Evolutionary conservation across 2,329 filamentous ascomycete species (phyloP), one percentile per base, ranked within the genome.

Genomic region (Chrysosporium keratinophilum): DNA sequence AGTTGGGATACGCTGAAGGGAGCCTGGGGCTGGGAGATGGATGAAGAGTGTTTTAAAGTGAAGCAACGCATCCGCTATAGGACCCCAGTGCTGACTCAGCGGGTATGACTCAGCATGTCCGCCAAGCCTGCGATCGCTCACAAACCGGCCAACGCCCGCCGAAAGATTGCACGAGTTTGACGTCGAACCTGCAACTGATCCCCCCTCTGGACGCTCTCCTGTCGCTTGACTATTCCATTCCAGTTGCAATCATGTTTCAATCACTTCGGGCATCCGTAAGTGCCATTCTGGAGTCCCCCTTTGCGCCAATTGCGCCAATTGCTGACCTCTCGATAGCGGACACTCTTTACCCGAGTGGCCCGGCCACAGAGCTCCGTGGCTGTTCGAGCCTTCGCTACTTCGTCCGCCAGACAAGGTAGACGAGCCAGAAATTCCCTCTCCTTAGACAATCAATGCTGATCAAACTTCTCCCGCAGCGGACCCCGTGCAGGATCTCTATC

Each of bases 401-500:
- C 81, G 60, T 75, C 78, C 63, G 72, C 78, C 67, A 77, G 80
- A 69, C 76, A 79, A 77, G 80, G 81, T 83, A 76, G 67, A 70
- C 39, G 72, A 63, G 66, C 48, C 65, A 62, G 59, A 58, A 57
- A 51, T 9, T 41, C 44, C 54, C 28, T 17, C 70, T 65, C 74
- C 74, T 71, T 66, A n/a, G 50, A 20, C 34, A 12, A 1, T n/a
- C 19, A 14, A 34, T 50, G 55, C 55, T 41, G 20, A 33, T 31
- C 28, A 33, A 45, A 54, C 20, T 50, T 54, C 45, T 55, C n/a
- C 51, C 60, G 37, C 69, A 97, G 93, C 88, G 82, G 93, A 98
- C 74, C 83, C 95, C 67, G 88, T 98, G 65, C 93, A 97, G 76
- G 91, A 97, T 71, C 82, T 98, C 69, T 98, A 98, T 80, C 83